Base-by-base conservation (phyloP, 1,284 basidiomycete species). In the Trametes hirsuta region DNA sequence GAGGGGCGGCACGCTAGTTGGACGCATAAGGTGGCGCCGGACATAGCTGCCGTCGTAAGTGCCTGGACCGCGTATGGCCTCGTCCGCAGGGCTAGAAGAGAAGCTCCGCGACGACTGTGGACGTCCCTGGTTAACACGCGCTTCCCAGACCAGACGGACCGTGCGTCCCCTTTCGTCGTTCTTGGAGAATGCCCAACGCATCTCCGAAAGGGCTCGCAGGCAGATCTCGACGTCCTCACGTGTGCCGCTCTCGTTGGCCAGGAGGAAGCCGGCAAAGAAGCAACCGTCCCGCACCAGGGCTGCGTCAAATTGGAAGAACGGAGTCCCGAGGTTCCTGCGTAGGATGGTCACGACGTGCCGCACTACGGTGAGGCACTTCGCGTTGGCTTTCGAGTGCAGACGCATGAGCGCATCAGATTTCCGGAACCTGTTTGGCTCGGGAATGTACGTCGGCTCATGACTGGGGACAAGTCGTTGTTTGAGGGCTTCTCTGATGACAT, bases 301-400 rank as follows among this genome's bases (percentile, higher is more conserved):
- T 0, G 91, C 84, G 69, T 95, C 94, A 79, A 88, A 94, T 65
- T 83, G 83, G 71, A 95, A 94, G 66, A 95, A 84, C 53, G 80
- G 65, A 60, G 77, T 67, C 71, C 74, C 77, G 18, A 88, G 73
- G 68, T 89, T 85, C 21, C 78, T 79, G 62, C 84, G 83, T 53
- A 93, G 76, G 66, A 90, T 84, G 51, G 77, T 72, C 45, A 90
- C 79, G 18, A 94, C 82, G 34, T 81, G 77, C 25, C 74, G 75
- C 34, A 81, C 76, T 37, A 81, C 75, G 53, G 80, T 77, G 62
- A 79, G 72, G 56, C 84, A 87, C 63, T 84, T 82, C 15, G 81
- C 61, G 76, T 85, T 73, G 66, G 80, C 85, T 73, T 79, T 81
- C 72, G 79, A 79, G 74, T 77, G 80, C 73, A 81, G 79, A 81